Percentiles rank a stretch among this genome's conserved stretches.
Evolutionary conservation across 441 rosid species (phyloP).

Genomic region (Euphorbia corollata): DNA sequence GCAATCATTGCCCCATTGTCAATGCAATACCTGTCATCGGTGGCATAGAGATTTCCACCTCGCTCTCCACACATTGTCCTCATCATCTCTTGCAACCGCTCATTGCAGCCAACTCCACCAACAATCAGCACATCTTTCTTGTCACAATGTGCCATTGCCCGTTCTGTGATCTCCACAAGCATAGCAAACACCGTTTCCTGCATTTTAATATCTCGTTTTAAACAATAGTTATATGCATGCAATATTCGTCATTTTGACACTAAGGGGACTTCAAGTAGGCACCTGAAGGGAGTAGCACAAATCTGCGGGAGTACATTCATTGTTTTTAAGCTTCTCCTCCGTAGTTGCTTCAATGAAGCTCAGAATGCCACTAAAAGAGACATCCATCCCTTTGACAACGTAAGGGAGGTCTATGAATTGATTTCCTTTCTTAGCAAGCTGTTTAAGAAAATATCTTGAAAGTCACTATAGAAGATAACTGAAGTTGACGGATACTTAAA

Average conservation of each 20-base stretch:
- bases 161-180: slow-evolving; percentile 93
- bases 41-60: slow-evolving; percentile 73
- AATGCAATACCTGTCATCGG: slow-evolving; percentile 79
- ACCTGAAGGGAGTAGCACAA: slow-evolving; percentile 94
- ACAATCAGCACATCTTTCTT: slow-evolving; percentile 81
- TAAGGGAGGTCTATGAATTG: slow-evolving; percentile 82
- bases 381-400: slow-evolving; percentile 95
- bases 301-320: slow-evolving; percentile 86
- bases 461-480: slow-evolving; percentile 6
- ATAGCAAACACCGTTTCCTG: slow-evolving; percentile 87
- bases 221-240: too few species aligned
- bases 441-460: slow-evolving; percentile 18
- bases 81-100: slow-evolving; percentile 96
- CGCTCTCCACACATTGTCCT: slow-evolving; percentile 80
- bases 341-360: slow-evolving; percentile 81
- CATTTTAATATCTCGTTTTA: neutral
- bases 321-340: slow-evolving; percentile 68
- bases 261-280: slow-evolving; percentile 1
- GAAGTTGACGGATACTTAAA: slow-evolving; percentile 10
- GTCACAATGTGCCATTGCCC: slow-evolving; percentile 96
- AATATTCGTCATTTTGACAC: too few species aligned
- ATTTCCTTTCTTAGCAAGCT: slow-evolving; percentile 96
- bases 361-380: slow-evolving; percentile 86
- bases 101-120: slow-evolving; percentile 92
- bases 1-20: slow-evolving; percentile 99